Evolutionary conservation across 331 rosid genomes (phyloP), one percentile per base, ranked within the genome.

Genomic region (Acacia pycnantha): DNA sequence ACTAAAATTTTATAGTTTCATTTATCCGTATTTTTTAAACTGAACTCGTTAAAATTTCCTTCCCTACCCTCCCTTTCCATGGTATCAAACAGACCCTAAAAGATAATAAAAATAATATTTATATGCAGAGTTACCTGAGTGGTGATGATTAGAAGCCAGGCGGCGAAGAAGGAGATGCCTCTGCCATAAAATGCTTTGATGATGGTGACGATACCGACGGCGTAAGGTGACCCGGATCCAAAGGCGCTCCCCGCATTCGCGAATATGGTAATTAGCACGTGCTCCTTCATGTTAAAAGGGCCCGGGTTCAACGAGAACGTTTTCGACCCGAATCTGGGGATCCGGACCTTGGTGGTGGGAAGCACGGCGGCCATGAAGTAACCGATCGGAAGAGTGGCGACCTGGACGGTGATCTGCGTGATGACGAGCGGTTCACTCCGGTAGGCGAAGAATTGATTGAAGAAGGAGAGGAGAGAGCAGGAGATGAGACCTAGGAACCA

Each of bases 191-290:
- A 92, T 2, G 90, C 93, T 50, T 90, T 90, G 29, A 89, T 88
- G 0, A 92, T 90, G 24, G 58, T 88, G 0, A 92, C 91, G 6
- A 92, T 92, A 4, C 90, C 84, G 0, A 89, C 91, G 0, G 88
- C 93, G 6, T 90, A 90, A 7, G 97, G 90, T 0, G 94, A 74
- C 11, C 97, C 94, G 3, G 58, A 8, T 31, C 97, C 97, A 43
- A 90, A 92, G 0, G 92, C 97, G 50, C 89, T 85, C 0, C 97
- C 95, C 0, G 94, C 97, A 58, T 92, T 92, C 1, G 97, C 94
- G 54, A 90, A 92, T 26, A 92, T 92, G 33, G 97, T 73, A 15
- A 92, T 86, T 2, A 92, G 89, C 21, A 92, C 97, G 80, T 92
- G 97, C 70, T 92, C 97, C 68, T 92, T 92, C 83, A 90, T 88